Base-by-base conservation (phyloP, 78 protist genomes). In the Planoprotostelium fungivorum region DNA sequence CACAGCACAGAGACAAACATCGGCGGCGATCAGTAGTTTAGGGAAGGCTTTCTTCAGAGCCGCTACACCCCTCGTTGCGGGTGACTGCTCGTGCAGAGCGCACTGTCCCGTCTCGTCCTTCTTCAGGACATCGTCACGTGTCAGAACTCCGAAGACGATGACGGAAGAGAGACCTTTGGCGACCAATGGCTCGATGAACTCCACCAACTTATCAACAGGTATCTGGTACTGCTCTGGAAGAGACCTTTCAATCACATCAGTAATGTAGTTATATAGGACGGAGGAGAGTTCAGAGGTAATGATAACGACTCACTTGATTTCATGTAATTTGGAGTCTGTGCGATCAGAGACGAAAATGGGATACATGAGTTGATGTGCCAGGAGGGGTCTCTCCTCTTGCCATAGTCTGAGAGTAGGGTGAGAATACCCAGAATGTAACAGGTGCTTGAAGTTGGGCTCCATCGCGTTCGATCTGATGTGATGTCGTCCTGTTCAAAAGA, bases 61-160 rank as follows among this genome's bases (percentile, higher is more conserved):
- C 28, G 35, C 37, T 34, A 96, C 1, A 35, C 95, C 95, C 88
- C 28, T 23, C 16, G 88, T 86, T 0, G 91, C 96, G 83, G 95
- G 96, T 83, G 88, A 86, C 29, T 28, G 31, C 28, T 34, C 38
- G 29, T 73, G 36, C 28, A 86, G 85, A 1, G 98, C 96, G 34
- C 23, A 25, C 34, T 87, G 25, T 10, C 91, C 96, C 1, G 16
- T 1, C 28, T 0, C 87, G 51, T 96, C 94, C 84, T 96, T 91
- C 34, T 87, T 1, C 10, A 34, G 38, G 36, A 34, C 29, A 34
- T 34, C 86, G 38, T 1, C 88, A 87, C 89, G 84, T 0, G 84
- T 36, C 9, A 91, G 10, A n/a, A 96, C 98, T n/a, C 98, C 98
- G 90, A 96, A 96, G 38, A 96, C 88, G 23, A 96, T 88, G 5